A percentile compares a stretch with the other conserved stretches of the same genome.
These are phyloP conservation scores for Plasmopara muralis DNA, from an alignment of 352 stramenopile genomes.

Conservation along the genomic window DNA sequence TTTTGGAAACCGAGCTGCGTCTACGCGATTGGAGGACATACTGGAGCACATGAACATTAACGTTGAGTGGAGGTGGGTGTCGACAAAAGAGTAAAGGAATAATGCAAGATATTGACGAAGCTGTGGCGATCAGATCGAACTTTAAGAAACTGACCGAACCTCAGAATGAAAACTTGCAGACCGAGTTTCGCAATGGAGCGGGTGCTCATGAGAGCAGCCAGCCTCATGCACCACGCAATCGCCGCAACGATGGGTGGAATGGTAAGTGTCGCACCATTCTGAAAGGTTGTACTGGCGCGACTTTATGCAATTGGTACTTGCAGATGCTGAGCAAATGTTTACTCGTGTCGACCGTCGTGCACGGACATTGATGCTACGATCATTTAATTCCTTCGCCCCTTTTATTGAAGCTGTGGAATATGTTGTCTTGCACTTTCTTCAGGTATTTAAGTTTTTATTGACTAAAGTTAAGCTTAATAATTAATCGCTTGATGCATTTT, in stretches of 20 bases:
- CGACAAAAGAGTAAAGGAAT: neutral
- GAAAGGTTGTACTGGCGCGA: neutral
- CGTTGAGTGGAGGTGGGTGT: conserved; percentile 68
- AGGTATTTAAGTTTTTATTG: conserved; percentile 31
- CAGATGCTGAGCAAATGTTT: conserved; percentile 79
- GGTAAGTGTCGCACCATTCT: conserved; percentile 23
- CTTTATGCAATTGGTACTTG: neutral
- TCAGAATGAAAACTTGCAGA: conserved; percentile 67
- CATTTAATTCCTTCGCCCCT: conserved; percentile 52
- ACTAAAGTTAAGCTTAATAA: neutral
- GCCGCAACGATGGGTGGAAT: conserved; percentile 68
- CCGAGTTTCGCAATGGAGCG: conserved; percentile 61
- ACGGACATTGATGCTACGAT: conserved; percentile 58
- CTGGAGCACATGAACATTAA: conserved; percentile 87
- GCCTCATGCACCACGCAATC: conserved; percentile 31
- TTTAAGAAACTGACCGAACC: conserved; percentile 77
- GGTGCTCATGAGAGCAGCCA: conserved; percentile 25
- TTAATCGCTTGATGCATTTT: neutral
- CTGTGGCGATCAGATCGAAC: conserved; percentile 48
- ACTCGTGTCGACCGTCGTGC: conserved; percentile 61
- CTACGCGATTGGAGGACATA: conserved; percentile 67
- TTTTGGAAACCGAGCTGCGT: conserved; percentile 69
- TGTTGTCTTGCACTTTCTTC: conserved; percentile 72
- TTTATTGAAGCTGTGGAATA: conserved; percentile 81
- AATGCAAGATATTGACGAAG: neutral